Evolutionary conservation across 1,284 basidiomycete genomes (phyloP), one percentile per base, ranked within the genome.

Genomic region (Ustilago lituana): DNA sequence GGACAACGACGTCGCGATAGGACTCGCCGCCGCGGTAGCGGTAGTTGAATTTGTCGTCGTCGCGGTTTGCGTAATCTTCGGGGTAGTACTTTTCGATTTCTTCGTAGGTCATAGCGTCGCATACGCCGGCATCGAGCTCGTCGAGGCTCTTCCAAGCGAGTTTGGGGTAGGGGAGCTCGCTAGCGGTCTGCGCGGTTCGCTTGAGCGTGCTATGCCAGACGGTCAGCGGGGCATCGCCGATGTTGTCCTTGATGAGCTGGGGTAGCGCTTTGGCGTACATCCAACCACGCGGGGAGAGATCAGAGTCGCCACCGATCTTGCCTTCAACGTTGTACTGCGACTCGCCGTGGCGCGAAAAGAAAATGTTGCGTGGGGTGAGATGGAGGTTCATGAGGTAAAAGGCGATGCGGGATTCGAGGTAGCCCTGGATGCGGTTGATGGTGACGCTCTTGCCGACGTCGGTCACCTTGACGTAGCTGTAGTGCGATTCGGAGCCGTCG

Each of bases 21-120:
- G 93, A 94, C 82, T 97, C 96, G 50, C 96, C 95, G 17, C 89
- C 89, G 83, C 84, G 73, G 84, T 98, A 98, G 22, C 96, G 89
- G 82, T 99, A 99, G 84, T 98, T 98, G 84, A 97, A 99, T 84
- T 99, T 99, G 85, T 99, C 96, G 46, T 98, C 94, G 79, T 98
- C 96, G 23, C 96, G 89, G 79, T 93, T 93, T n/a, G 93, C 94
- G 81, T 95, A 98, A 83, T 99, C 96, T 72, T 99, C 96, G 0
- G 96, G 96, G 81, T 98, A 98, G 91, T 94, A 80, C 40, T 56
- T 57, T 53, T 94, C 95, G 57, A 98, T 98, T 86, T 98, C 95
- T 84, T 94, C 91, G 81, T 98, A 99, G 1, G 96, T 98, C 96
- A 99, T 98, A 12, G 91, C 94, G 83, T 99, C 96, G 78, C 96